These are phyloP conservation scores for Phytophthora fragariaefolia DNA, from an alignment of 352 stramenopile genomes.

Conservation along the genomic window DNA sequence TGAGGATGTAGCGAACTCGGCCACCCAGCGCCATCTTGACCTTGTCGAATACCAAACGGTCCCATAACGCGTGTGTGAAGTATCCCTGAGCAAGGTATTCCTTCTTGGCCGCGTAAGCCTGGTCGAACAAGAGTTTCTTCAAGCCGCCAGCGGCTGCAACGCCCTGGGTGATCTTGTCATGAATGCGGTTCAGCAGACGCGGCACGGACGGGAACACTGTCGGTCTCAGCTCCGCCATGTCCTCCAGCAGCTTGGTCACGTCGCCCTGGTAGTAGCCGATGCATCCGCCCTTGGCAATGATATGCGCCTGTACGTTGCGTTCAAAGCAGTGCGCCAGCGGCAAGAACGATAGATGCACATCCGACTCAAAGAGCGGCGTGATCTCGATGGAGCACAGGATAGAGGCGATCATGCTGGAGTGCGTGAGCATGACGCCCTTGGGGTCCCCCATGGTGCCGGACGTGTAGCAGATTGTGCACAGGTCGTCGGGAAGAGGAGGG, in stretches of 20 bases:
- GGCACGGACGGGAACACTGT: slow-evolving; percentile 93
- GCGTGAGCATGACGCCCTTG: slow-evolving; percentile 60
- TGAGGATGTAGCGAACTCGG: slow-evolving; percentile 90
- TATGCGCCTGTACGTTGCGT: slow-evolving; percentile 57
- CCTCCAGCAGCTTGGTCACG: slow-evolving; percentile 89
- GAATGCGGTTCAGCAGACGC: slow-evolving; percentile 95
- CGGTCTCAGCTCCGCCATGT: slow-evolving; percentile 89
- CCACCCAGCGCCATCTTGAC: slow-evolving; percentile 91
- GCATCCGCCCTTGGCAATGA: slow-evolving; percentile 73
- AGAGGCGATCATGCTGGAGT: slow-evolving; percentile 49
- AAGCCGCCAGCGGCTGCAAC: slow-evolving; percentile 81
- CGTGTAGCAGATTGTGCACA: slow-evolving; percentile 71
- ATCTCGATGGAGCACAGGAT: slow-evolving; percentile 41
- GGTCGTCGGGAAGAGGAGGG: slow-evolving; percentile 35
- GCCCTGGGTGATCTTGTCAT: slow-evolving; percentile 91
- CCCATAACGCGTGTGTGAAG: slow-evolving; percentile 82
- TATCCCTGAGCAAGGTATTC: slow-evolving; percentile 47
- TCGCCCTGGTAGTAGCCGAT: slow-evolving; percentile 95
- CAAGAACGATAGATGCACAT: slow-evolving; percentile 93
- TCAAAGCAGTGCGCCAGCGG: slow-evolving; percentile 96
- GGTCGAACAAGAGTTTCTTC: slow-evolving; percentile 91
- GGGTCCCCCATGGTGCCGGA: slow-evolving; percentile 55
- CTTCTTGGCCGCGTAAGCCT: slow-evolving; percentile 83
- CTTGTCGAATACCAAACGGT: slow-evolving; percentile 95
- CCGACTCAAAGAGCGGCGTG: slow-evolving; percentile 29